Percentiles rank a stretch among this genome's conserved stretches.
Evolutionary conservation across 192 early-diverging fungal species (phyloP).

Genomic region (Entomortierella parvispora): DNA sequence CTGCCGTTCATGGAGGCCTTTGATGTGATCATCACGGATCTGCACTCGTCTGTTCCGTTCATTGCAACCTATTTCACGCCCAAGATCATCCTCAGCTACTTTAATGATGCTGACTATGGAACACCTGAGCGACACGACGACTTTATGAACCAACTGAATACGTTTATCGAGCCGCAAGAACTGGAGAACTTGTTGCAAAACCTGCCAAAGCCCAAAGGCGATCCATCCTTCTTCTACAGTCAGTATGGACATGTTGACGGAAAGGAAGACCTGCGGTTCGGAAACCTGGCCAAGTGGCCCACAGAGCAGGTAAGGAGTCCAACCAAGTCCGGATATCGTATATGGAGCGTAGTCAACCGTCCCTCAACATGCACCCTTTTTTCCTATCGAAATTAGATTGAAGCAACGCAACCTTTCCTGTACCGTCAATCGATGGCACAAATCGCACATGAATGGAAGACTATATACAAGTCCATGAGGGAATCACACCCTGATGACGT

Average conservation of each 20-base stretch:
- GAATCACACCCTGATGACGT: slow-evolving; percentile 21
- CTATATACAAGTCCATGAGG: slow-evolving; percentile 16
- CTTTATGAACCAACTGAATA: slow-evolving; percentile 50
- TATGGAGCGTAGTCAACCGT: too few relatives aligned
- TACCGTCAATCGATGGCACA: slow-evolving; percentile 29
- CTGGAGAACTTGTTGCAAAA: slow-evolving; percentile 28
- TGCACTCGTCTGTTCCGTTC: slow-evolving; percentile 52
- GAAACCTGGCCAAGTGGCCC: slow-evolving; percentile 46
- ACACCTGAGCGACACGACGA: slow-evolving; percentile 38
- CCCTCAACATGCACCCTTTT: background rate
- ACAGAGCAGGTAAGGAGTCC: slow-evolving; percentile 25
- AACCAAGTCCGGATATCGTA: background rate
- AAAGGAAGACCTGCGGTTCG: slow-evolving; percentile 45
- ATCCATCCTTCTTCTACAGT: slow-evolving; percentile 47
- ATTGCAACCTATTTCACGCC: slow-evolving; percentile 54
- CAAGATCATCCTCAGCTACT: slow-evolving; percentile 49
- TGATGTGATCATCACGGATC: slow-evolving; percentile 47
- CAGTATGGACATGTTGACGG: slow-evolving; percentile 55
- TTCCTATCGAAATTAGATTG: slow-evolving; percentile 6
- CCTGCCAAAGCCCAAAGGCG: slow-evolving; percentile 35
- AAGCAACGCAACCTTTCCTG: slow-evolving; percentile 15
- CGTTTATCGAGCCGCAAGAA: slow-evolving; percentile 39
- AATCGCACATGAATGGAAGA: slow-evolving; percentile 35
- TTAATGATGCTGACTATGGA: slow-evolving; percentile 53
- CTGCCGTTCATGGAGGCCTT: slow-evolving; percentile 54